Conservation (phyloP, 73 alveolate genomes). For the Urostyla sp. region DNA sequence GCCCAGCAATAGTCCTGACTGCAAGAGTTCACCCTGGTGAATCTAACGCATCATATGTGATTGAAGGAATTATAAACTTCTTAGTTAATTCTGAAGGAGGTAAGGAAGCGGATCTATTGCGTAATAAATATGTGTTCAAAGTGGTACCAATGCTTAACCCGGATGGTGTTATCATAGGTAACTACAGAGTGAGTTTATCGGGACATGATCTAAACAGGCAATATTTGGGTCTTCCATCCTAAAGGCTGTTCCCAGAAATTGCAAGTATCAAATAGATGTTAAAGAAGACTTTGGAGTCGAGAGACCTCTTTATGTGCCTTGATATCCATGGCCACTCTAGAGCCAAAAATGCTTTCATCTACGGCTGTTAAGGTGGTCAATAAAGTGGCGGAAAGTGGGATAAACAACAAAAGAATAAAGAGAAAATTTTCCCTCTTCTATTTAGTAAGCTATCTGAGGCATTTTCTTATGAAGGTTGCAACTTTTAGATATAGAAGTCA, state of each 20-base stretch:
- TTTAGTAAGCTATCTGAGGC: conserved; percentile 24
- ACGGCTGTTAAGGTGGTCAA: conserved; percentile 37
- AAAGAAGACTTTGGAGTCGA: conserved; percentile 68
- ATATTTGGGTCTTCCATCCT: conserved; percentile 74
- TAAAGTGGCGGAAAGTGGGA: neutral
- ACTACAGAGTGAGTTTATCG: conserved; percentile 75
- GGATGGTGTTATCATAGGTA: conserved; percentile 86
- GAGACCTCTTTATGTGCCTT: conserved; percentile 70
- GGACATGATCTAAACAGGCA: conserved; percentile 84
- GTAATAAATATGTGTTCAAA: conserved; percentile 77
- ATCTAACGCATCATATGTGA: conserved; percentile 74
- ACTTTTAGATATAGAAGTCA: conserved; percentile 61
- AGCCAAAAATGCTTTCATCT: conserved; percentile 34
- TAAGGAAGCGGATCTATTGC: conserved; percentile 59
- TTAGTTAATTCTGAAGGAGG: conserved; percentile 62
- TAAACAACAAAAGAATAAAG: conserved; percentile 4
- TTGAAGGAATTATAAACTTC: conserved; percentile 77
- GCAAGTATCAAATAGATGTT: conserved; percentile 79
- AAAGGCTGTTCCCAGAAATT: conserved; percentile 77
- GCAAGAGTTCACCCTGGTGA: conserved; percentile 89
- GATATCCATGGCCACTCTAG: conserved; percentile 83
- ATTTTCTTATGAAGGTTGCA: conserved; percentile 59
- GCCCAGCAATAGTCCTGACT: conserved; percentile 71
- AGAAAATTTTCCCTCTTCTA: conserved; percentile 37
- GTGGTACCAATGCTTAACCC: conserved; percentile 84